Evolutionary conservation across 495 filamentous ascomycete genomes (phyloP).

Genomic region (Trichoderma virens): DNA sequence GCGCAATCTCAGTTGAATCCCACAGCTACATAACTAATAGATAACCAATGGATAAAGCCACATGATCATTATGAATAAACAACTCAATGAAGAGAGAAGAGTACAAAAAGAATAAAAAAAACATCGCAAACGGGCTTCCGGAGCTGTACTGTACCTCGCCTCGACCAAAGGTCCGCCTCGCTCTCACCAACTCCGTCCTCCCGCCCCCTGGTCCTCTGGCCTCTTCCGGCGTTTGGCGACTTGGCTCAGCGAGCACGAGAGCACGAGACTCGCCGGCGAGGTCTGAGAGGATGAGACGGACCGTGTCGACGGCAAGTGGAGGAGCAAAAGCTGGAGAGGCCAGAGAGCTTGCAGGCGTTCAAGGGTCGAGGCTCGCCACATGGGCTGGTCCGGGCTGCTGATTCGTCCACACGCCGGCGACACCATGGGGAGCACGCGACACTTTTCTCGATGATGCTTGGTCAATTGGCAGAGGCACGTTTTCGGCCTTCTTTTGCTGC

Average conservation of each 20-base stretch:
- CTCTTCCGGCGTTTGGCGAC: too few relatives aligned
- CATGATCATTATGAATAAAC: too few relatives aligned
- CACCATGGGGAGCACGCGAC: conserved; percentile 12
- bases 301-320: background rate
- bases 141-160: too few relatives aligned
- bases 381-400: conserved; percentile 4
- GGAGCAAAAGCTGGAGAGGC: too few relatives aligned
- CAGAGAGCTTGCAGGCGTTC: background rate
- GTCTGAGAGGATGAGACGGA: background rate
- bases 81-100: too few relatives aligned
- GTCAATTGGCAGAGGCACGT: conserved; percentile 9
- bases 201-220: background rate
- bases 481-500: background rate
- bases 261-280: conserved; percentile 6
- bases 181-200: too few relatives aligned
- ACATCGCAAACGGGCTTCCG: too few relatives aligned
- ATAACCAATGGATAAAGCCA: too few relatives aligned
- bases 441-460: conserved; percentile 12
- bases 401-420: conserved; percentile 11
- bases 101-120: too few relatives aligned
- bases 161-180: background rate
- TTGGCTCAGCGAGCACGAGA: background rate
- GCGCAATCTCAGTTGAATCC: too few relatives aligned
- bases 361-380: conserved; percentile 8
- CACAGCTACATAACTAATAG: too few relatives aligned